Evolutionary conservation across 805 yeast species (phyloP).

Genomic region (Kazachstania psychrophila): DNA sequence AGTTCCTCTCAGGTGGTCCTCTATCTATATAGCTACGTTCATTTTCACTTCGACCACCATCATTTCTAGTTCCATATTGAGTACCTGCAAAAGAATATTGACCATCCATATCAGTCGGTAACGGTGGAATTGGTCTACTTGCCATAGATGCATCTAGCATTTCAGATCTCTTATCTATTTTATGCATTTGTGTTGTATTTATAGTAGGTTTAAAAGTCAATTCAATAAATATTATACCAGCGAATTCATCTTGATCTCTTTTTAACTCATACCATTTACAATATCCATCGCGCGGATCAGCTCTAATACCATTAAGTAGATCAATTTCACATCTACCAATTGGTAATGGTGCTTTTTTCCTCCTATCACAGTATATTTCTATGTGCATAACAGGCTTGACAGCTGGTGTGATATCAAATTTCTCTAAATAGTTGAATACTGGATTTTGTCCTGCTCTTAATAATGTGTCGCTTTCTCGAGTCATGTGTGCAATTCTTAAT

Average conservation of each 20-base stretch:
- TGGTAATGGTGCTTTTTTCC: constrained; percentile 77
- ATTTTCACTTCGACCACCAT: constrained; percentile 23
- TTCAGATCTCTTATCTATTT: constrained; percentile 9
- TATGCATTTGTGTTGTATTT: constrained; percentile 9
- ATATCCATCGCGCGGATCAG: constrained; percentile 61
- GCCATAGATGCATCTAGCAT: constrained; percentile 22
- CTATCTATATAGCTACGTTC: constrained; percentile 18
- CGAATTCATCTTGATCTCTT: constrained; percentile 53
- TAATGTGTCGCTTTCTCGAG: constrained; percentile 68
- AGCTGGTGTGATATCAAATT: constrained; percentile 57
- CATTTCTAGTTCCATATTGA: not conserved
- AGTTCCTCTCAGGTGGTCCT: too few species aligned
- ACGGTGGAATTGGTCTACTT: constrained; percentile 27
- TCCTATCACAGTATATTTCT: constrained; percentile 62
- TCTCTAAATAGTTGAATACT: constrained; percentile 67
- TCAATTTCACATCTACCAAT: constrained; percentile 78
- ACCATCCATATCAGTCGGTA: constrained; percentile 25
- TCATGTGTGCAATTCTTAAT: constrained; percentile 69
- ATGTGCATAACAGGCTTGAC: constrained; percentile 56
- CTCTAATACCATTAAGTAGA: constrained; percentile 59
- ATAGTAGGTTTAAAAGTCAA: constrained; percentile 75
- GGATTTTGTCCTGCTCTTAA: constrained; percentile 94
- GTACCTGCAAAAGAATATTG: too few species aligned
- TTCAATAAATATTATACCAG: constrained; percentile 83
- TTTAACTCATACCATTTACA: constrained; percentile 77